Conservation (phyloP, 148 eudicot species). For the Euryodendron excelsum region DNA sequence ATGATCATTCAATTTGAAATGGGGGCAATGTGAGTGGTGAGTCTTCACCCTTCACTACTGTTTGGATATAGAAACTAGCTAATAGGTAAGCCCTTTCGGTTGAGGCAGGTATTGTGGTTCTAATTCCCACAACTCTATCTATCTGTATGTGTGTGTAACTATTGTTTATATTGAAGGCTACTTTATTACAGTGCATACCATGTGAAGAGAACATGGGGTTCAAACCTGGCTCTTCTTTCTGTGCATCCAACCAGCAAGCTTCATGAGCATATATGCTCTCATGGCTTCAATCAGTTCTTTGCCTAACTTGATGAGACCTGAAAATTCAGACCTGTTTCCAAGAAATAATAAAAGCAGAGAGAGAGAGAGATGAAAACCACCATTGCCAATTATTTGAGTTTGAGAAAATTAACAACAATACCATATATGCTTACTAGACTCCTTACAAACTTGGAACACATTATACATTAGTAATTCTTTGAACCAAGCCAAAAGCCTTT, state of each 20-base stretch:
- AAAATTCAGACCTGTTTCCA: not conserved
- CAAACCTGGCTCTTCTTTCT: constrained; percentile 9
- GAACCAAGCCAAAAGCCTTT: not conserved
- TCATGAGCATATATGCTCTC: not conserved
- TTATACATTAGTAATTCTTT: not conserved
- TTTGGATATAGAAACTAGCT: constrained; percentile 16
- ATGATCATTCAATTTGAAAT: constrained; percentile 22
- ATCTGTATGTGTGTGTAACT: not conserved
- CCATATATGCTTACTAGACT: not conserved
- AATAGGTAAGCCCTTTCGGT: not conserved
- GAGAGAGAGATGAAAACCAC: not conserved
- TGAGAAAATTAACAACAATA: constrained; percentile 9
- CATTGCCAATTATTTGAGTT: not conserved
- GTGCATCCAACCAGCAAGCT: not conserved
- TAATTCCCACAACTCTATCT: too few relatives aligned
- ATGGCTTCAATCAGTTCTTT: constrained; percentile 13
- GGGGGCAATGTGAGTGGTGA: not conserved
- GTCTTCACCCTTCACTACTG: not conserved
- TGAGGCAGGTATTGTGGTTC: too few relatives aligned
- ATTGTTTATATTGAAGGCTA: too few relatives aligned
- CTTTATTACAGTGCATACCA: too few relatives aligned
- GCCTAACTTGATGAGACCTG: not conserved
- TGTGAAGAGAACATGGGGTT: too few relatives aligned
- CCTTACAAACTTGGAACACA: constrained; percentile 7
- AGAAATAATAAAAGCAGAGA: not conserved